Conservation (phyloP, 495 filamentous ascomycete species). For the Hypoxylon fragiforme region DNA sequence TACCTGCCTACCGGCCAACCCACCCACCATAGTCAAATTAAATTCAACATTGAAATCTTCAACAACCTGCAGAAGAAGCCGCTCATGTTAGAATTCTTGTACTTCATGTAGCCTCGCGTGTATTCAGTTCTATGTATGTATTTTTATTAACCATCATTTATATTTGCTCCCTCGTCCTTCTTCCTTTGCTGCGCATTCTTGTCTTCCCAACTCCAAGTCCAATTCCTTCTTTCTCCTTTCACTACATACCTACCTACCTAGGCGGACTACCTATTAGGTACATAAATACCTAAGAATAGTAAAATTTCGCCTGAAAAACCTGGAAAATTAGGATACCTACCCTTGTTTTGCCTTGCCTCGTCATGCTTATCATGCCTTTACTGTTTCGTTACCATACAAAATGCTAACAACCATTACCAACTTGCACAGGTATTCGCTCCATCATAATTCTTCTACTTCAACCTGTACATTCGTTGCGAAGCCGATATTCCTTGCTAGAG, state of each 20-base stretch:
- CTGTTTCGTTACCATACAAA: slow-evolving; percentile 14
- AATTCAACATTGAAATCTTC: slow-evolving; percentile 6
- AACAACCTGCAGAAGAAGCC: slow-evolving; percentile 4
- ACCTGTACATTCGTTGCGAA: slow-evolving; percentile 30
- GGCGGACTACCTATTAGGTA: no score
- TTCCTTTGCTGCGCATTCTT: slow-evolving; percentile 23
- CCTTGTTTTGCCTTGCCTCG: slow-evolving; percentile 8
- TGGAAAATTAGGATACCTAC: background rate
- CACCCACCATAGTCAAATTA: background rate
- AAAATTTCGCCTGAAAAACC: slow-evolving; percentile 15
- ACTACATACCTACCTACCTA: background rate
- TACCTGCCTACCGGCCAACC: background rate
- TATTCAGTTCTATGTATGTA: slow-evolving; percentile 31
- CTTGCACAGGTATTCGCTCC: slow-evolving; percentile 34
- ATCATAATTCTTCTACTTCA: slow-evolving; percentile 26
- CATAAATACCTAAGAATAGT: no score
- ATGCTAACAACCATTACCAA: slow-evolving; percentile 26
- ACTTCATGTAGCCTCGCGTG: slow-evolving; percentile 25
- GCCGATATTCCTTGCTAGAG: slow-evolving; percentile 25
- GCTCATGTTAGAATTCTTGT: slow-evolving; percentile 10
- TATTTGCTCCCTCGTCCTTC: background rate
- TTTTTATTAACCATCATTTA: background rate
- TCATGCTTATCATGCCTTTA: background rate
- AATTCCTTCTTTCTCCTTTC: no score
- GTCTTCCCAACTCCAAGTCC: slow-evolving; percentile 11